Conservation (phyloP, 768 basidiomycete genomes). For the Paxillus rubicundulus region DNA sequence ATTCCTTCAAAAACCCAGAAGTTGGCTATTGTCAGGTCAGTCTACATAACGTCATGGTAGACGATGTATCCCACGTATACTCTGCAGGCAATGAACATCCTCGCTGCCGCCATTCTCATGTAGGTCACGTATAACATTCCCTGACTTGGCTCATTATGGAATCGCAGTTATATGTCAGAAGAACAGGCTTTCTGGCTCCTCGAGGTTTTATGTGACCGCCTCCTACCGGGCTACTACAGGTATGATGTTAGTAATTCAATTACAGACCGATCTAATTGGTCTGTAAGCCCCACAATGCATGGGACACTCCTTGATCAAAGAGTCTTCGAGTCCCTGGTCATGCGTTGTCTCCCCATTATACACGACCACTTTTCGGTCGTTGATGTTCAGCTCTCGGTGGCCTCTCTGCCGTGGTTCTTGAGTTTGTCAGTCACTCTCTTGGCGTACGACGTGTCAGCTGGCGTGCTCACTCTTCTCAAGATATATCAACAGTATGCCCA, state of each 20-base stretch:
- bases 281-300: constrained; percentile 88
- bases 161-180: constrained; percentile 91
- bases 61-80: constrained; percentile 2
- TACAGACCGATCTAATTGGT: constrained; percentile 2
- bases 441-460: background rate
- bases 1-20: constrained; percentile 93
- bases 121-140: constrained; percentile 33
- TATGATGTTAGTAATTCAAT: constrained; percentile 32
- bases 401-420: constrained; percentile 97
- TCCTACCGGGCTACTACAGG: constrained; percentile 98
- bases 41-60: background rate
- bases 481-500: constrained; percentile 91
- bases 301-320: constrained; percentile 98
- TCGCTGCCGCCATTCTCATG: constrained; percentile 94
- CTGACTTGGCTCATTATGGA: constrained; percentile 5
- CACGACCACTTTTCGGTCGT: constrained; percentile 88
- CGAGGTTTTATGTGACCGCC: constrained; percentile 89
- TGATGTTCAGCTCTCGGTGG: constrained; percentile 96
- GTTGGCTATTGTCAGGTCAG: constrained; percentile 90
- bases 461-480: constrained; percentile 33
- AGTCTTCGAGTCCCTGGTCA: constrained; percentile 93
- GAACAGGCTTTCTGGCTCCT: constrained; percentile 98
- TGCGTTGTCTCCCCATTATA: constrained; percentile 86
- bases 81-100: constrained; percentile 90
- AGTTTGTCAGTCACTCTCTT: constrained; percentile 68